Percentiles rank a stretch among this genome's conserved stretches.
Conservation (phyloP, 23 red algal species). For the Pyropia yezoensis region DNA sequence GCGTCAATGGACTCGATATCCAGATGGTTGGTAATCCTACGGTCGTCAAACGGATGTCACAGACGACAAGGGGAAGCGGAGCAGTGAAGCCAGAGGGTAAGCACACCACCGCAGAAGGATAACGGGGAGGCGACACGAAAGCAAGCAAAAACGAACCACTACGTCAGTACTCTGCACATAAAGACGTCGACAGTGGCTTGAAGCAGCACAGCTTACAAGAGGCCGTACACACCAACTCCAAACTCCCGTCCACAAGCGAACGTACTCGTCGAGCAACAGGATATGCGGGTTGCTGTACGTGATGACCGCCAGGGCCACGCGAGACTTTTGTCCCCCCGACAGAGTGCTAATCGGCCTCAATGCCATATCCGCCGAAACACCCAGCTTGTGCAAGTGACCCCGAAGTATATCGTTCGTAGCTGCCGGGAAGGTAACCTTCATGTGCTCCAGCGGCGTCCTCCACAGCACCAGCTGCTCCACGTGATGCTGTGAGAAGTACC, state of each 20-base stretch:
- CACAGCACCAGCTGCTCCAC: slow-evolving; percentile 84
- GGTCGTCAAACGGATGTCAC: too few species aligned
- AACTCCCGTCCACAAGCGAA: slow-evolving; percentile 5
- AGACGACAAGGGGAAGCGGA: too few species aligned
- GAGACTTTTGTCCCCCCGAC: slow-evolving; percentile 85
- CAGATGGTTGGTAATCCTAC: slow-evolving; percentile 25
- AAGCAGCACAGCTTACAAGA: slow-evolving; percentile 1
- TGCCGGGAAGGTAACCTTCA: slow-evolving; percentile 77
- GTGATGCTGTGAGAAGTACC: slow-evolving; percentile 96
- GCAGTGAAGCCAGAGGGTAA: too few species aligned
- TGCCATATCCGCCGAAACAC: slow-evolving; percentile 63
- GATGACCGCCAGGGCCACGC: slow-evolving; percentile 81
- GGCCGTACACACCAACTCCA: too few species aligned
- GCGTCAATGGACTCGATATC: slow-evolving; percentile 81
- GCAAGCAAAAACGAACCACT: neutral
- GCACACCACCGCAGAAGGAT: too few species aligned
- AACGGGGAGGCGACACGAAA: neutral
- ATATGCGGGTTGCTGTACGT: slow-evolving; percentile 68
- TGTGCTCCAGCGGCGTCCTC: slow-evolving; percentile 84
- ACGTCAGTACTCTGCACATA: neutral
- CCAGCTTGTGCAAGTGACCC: slow-evolving; percentile 62
- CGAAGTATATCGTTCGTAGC: slow-evolving; percentile 50
- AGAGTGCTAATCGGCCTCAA: slow-evolving; percentile 81
- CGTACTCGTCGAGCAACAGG: slow-evolving; percentile 67
- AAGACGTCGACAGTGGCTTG: neutral